Evolutionary conservation across 148 eudicot species (phyloP), one percentile per base, ranked within the genome.

Genomic region (Rhododendron ovatum): DNA sequence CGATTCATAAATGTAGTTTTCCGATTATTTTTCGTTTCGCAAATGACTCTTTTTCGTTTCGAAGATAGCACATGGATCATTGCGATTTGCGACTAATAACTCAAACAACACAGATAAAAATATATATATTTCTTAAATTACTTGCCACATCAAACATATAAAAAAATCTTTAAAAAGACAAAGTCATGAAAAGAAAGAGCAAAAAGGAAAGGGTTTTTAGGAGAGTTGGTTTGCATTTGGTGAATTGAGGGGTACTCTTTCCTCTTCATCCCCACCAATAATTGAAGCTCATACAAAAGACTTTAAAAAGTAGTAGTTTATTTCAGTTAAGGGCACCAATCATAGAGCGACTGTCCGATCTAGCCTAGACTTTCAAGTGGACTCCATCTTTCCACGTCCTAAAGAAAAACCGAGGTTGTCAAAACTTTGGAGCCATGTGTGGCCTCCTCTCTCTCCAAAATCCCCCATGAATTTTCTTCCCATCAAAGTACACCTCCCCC

Each of bases 311-410:
- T 69, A 69, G 82, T 67, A 69, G 82, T 67, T 86, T 89, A 83
- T 78, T 83, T 83, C 43, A 51, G 79, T 85, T 82, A 47, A 83
- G 83, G 61, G 73, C 75, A 89, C 33, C 84, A 86, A 88, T 88
- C 74, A 88, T 88, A 80, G 80, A 73, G 47, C 74, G 8, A 45
- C 30, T 65, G n/a, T 33, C 61, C 45, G 75, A 69, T 11, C 28
- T 59, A 41, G 45, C 45, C 33, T 3, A 67, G 26, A 7, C 28
- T 28, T 69, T 51, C 82, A 11, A 90, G 88, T 90, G 91, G 91
- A 83, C 41, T 89, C 48, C 85, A 82, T 83, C 91, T 90, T 90
- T 90, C 88, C 91, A 90, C 88, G 86, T 86, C 87, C 83, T 14
- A 89, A 80, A 41, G 83, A 77, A 39, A 39, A 39, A 15, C 28